Evolutionary conservation across 1,284 basidiomycete genomes (phyloP).

Genomic region (Ganoderma leucocontextum): DNA sequence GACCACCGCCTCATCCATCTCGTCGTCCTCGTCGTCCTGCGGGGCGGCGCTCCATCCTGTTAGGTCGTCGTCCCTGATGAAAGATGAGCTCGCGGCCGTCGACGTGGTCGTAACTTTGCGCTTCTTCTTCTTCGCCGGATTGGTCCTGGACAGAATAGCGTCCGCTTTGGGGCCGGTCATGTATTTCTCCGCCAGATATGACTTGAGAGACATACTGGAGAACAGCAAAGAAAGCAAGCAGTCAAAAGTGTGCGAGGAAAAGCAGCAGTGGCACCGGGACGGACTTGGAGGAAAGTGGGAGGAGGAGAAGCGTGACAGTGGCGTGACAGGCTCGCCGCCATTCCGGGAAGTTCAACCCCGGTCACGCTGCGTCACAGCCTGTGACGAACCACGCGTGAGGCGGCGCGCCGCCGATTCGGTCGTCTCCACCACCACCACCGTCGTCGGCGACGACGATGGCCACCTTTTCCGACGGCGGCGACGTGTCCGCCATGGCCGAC

Average conservation of each 20-base stretch:
- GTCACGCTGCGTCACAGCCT: not conserved
- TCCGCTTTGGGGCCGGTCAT: constrained; percentile 98
- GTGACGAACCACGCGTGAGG: constrained; percentile 8
- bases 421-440: constrained; percentile 29
- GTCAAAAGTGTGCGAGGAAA: not conserved
- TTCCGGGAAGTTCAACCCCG: constrained; percentile 3
- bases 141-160: constrained; percentile 81
- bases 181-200: constrained; percentile 87
- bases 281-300: not conserved
- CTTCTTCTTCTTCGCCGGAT: constrained; percentile 82
- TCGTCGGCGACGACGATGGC: constrained; percentile 44
- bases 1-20: constrained; percentile 65
- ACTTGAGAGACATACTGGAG: constrained; percentile 53
- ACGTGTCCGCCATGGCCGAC: constrained; percentile 37
- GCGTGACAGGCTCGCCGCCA: not conserved
- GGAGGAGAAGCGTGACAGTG: not conserved
- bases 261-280: not conserved
- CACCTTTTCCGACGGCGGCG: constrained; percentile 47
- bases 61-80: constrained; percentile 73
- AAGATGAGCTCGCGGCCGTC: constrained; percentile 43
- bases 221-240: not conserved
- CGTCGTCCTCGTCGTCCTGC: constrained; percentile 61
- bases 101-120: constrained; percentile 57
- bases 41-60: constrained; percentile 62
- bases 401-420: constrained; percentile 10